Conservation (phyloP, 495 filamentous ascomycete species). For the Clavariopsis aquatica region DNA sequence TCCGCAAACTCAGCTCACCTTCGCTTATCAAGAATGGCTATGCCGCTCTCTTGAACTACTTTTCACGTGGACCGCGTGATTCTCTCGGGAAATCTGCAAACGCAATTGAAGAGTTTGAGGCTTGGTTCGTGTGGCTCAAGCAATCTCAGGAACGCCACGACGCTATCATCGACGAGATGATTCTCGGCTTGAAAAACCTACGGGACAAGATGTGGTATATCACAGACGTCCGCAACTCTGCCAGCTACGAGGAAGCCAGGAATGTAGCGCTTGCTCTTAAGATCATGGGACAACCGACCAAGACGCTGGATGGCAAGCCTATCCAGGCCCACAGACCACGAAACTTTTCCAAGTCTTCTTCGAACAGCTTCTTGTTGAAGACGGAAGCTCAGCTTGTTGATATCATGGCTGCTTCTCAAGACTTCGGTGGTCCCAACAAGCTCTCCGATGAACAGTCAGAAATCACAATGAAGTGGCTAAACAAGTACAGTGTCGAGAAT, state of each 20-base stretch:
- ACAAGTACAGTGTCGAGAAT: constrained; percentile 80
- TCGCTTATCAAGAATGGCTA: constrained; percentile 66
- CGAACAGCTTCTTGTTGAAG: constrained; percentile 72
- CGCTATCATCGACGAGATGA: constrained; percentile 65
- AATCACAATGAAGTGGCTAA: constrained; percentile 80
- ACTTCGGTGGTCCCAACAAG: constrained; percentile 89
- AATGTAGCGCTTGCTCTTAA: constrained; percentile 85
- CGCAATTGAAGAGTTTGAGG: constrained; percentile 71
- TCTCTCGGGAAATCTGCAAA: constrained; percentile 64
- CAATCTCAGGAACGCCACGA: constrained; percentile 72
- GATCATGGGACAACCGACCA: constrained; percentile 68
- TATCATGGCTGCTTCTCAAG: constrained; percentile 76
- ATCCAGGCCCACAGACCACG: constrained; percentile 47
- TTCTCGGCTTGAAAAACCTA: constrained; percentile 64
- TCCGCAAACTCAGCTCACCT: constrained; percentile 61
- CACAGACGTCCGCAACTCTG: constrained; percentile 91
- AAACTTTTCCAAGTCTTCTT: constrained; percentile 55
- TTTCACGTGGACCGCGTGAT: constrained; percentile 67
- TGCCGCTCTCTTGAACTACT: constrained; percentile 67
- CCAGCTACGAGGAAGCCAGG: constrained; percentile 82
- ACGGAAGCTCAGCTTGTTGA: constrained; percentile 87
- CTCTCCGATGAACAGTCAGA: constrained; percentile 94
- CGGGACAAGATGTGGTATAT: constrained; percentile 99
- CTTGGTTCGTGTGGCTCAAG: constrained; percentile 74
- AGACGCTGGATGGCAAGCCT: constrained; percentile 58